A percentile compares a stretch with the other conserved stretches of the same genome.
phyloP scores from a whole-genome alignment of 192 early-diverging fungal genomes.

The Backusella morwellensis region DNA sequence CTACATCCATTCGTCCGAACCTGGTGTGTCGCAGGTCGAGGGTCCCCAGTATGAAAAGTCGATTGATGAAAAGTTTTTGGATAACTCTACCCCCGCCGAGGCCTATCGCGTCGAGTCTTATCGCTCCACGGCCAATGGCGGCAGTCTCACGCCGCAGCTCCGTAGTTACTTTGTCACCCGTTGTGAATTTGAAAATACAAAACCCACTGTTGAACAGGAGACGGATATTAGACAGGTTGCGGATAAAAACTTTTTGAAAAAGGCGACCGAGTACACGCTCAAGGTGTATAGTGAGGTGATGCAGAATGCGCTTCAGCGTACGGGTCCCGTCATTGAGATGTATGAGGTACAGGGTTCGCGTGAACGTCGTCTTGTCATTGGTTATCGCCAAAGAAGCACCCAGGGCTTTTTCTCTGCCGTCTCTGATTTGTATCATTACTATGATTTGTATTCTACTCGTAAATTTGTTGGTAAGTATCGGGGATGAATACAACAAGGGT shows the following conservation, averaged over 20 bases:
- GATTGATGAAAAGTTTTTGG: slow-evolving; percentile 92
- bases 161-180: slow-evolving; percentile 93
- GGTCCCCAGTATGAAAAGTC: slow-evolving; percentile 85
- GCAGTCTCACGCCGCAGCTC: slow-evolving; percentile 82
- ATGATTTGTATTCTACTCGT: slow-evolving; percentile 91
- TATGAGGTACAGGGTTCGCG: slow-evolving; percentile 85
- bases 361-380: slow-evolving; percentile 91
- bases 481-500: neutral
- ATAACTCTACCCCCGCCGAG: slow-evolving; percentile 62
- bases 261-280: slow-evolving; percentile 89
- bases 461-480: slow-evolving; percentile 84
- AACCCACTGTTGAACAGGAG: slow-evolving; percentile 67
- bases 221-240: slow-evolving; percentile 81
- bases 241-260: slow-evolving; percentile 92
- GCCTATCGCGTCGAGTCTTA: slow-evolving; percentile 96
- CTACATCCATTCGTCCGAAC: slow-evolving; percentile 94
- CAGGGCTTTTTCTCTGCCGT: slow-evolving; percentile 91
- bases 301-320: slow-evolving; percentile 76
- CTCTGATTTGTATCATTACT: slow-evolving; percentile 98
- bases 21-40: slow-evolving; percentile 84
- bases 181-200: slow-evolving; percentile 87
- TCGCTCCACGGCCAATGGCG: slow-evolving; percentile 64
- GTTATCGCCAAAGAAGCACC: slow-evolving; percentile 87
- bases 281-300: slow-evolving; percentile 88
- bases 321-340: slow-evolving; percentile 92